phyloP scores from a whole-genome alignment of 2,329 filamentous ascomycete genomes.

The Fusarium lateritium region DNA sequence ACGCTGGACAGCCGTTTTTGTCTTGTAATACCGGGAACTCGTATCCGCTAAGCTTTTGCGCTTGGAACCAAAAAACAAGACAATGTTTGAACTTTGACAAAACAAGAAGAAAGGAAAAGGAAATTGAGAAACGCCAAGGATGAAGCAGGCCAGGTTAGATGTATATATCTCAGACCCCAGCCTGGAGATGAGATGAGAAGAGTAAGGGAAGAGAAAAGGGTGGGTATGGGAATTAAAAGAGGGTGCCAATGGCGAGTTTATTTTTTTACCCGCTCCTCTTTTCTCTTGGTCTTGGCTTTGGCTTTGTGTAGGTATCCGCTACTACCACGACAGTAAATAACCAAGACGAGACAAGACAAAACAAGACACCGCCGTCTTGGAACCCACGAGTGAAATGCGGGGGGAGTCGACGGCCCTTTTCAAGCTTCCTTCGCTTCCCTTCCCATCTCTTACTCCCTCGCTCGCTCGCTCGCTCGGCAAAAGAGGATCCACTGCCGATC shows the following conservation, averaged over 20 bases:
- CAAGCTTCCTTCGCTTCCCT: conserved; percentile 7
- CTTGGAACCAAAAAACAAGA: background rate
- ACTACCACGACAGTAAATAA: conserved; percentile 12
- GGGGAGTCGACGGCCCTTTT: conserved; percentile 45
- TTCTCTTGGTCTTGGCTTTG: conserved; percentile 18
- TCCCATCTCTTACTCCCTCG: background rate
- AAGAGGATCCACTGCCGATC: conserved; percentile 48
- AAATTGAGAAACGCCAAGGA: conserved; percentile 38
- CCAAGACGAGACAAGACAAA: background rate
- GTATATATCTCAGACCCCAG: conserved; percentile 20
- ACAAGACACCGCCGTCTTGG: conserved; percentile 24
- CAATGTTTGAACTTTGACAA: background rate
- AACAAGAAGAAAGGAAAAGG: background rate
- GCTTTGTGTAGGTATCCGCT: too few relatives aligned
- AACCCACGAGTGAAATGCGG: conserved; percentile 43
- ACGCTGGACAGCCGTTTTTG: conserved; percentile 6
- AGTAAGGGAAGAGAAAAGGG: conserved; percentile 24
- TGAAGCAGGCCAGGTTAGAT: conserved; percentile 15
- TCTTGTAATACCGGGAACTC: conserved; percentile 13
- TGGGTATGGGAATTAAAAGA: conserved; percentile 20
- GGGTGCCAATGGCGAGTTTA: conserved; percentile 29
- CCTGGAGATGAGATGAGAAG: conserved; percentile 16
- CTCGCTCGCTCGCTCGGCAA: conserved; percentile 28
- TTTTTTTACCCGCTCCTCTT: conserved; percentile 21
- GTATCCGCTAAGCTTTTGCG: background rate